Conservation (phyloP, 1,139 yeast species). For the Protomyces inundatus region DNA sequence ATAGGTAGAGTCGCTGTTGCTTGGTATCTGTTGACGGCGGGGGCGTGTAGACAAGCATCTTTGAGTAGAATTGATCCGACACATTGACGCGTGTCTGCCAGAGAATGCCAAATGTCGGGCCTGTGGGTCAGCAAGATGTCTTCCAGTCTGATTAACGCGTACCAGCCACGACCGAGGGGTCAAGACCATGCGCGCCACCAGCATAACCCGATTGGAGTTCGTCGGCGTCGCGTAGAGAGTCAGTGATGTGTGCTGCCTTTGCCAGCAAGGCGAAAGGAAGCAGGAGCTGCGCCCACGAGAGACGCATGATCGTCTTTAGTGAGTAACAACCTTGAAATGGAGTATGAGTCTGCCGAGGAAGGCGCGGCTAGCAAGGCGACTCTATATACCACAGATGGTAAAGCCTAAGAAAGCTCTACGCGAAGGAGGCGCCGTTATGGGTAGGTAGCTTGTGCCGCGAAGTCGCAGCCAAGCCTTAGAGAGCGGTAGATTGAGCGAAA, state of each 20-base stretch:
- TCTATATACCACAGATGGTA: no score
- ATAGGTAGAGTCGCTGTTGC: background rate
- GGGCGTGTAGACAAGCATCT: background rate
- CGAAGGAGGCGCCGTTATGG: no score
- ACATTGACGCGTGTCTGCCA: background rate
- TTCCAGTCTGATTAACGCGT: background rate
- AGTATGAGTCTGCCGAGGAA: no score
- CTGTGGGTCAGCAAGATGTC: background rate
- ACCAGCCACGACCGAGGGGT: slow-evolving; percentile 4
- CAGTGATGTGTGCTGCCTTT: background rate
- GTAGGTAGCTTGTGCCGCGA: no score
- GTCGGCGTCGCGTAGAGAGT: background rate
- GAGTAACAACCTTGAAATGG: no score
- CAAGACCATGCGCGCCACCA: slow-evolving; percentile 4
- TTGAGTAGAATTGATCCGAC: slow-evolving; percentile 2
- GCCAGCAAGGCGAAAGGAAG: background rate
- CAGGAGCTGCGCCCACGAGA: background rate
- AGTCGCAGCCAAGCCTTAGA: no score
- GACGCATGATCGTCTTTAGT: background rate
- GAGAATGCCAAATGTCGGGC: slow-evolving; percentile 1
- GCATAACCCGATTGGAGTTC: slow-evolving; percentile 8
- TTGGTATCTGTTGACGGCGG: background rate
- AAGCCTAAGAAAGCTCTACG: no score
- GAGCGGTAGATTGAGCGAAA: no score
- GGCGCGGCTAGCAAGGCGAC: no score